Base-by-base conservation (phyloP, 352 stramenopile species). In the Phytophthora litchii region DNA sequence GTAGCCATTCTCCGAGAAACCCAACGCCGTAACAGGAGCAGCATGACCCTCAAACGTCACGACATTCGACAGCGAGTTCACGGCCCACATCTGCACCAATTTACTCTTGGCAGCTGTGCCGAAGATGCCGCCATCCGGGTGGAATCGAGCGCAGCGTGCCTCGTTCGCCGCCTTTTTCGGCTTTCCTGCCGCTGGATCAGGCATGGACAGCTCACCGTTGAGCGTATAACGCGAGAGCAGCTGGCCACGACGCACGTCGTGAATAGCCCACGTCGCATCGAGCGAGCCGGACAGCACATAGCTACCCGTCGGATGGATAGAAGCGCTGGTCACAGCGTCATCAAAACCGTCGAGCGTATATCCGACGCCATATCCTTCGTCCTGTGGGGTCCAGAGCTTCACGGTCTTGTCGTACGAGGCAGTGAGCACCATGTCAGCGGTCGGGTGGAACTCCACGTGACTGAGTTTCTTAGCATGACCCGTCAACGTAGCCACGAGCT, bases 1-100 rank as follows among this genome's bases (percentile, higher is more conserved):
- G 69, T 98, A 98, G 21, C 96, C 96, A 64, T 98, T 99, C 68
- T 98, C 94, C 5, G 90, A 98, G 67, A 98, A 97, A 42, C 73
- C 69, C 25, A 99, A 70, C 32, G 73, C 66, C 25, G 75, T 78
- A 16, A 98, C 76, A 16, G 72, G 65, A 3, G 81, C 79, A 31
- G 64, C 60, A 61, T 97, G 84, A 17, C 83, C 90, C 52, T 95
- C 88, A 55, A 97, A 96, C 7, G 75, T 95, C 29, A 83, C 83
- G 1, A 95, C 94, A 27, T 96, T 83, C 6, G 65, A 73, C 44
- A 91, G 72, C 34, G 80, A 76, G 46, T 88, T 98, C 41, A 99
- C 74, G 60, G 98, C 95, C 89, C 92, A 99, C 64, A 99, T 88
- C 49, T 94, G 72, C 46, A 98, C 74, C 35, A 84, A 60, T 53